A percentile compares a stretch with the other conserved stretches of the same genome.
Conservation (phyloP, 768 basidiomycete genomes). For the Russula sp. region DNA sequence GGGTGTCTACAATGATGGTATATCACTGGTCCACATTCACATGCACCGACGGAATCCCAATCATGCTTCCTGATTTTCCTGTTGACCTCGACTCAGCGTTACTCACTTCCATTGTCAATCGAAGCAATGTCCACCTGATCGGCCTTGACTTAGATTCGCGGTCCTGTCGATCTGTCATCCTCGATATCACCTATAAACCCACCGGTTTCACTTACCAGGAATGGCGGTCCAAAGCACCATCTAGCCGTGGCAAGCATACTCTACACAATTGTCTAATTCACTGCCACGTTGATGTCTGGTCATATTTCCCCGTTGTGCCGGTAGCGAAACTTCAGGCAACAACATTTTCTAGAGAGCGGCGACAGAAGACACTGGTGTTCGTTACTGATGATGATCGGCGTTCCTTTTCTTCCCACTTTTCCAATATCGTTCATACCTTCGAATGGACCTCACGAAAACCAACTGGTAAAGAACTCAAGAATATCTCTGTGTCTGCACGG, state of each 20-base stretch:
- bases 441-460: conserved; percentile 50
- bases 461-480: conserved; percentile 39
- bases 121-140: conserved; percentile 40
- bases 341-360: conserved; percentile 27
- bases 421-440: conserved; percentile 40
- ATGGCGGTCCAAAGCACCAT: conserved; percentile 30
- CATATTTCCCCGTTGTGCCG: conserved; percentile 15
- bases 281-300: conserved; percentile 16
- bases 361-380: conserved; percentile 37
- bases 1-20: conserved; percentile 29
- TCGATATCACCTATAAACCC: conserved; percentile 49
- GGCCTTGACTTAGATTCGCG: conserved; percentile 33
- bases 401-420: conserved; percentile 40
- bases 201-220: conserved; percentile 54
- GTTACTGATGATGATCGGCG: conserved; percentile 36
- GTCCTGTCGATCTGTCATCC: conserved; percentile 38
- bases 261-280: conserved; percentile 35
- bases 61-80: conserved; percentile 31
- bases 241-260: conserved; percentile 25
- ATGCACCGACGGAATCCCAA: conserved; percentile 38
- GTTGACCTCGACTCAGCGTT: conserved; percentile 24
- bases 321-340: conserved; percentile 12
- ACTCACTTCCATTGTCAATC: conserved; percentile 43
- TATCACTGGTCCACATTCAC: conserved; percentile 59
- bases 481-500: conserved; percentile 33